Evolutionary conservation across 1,284 basidiomycete species (phyloP).

Genomic region (Pseudozyma flocculosa): DNA sequence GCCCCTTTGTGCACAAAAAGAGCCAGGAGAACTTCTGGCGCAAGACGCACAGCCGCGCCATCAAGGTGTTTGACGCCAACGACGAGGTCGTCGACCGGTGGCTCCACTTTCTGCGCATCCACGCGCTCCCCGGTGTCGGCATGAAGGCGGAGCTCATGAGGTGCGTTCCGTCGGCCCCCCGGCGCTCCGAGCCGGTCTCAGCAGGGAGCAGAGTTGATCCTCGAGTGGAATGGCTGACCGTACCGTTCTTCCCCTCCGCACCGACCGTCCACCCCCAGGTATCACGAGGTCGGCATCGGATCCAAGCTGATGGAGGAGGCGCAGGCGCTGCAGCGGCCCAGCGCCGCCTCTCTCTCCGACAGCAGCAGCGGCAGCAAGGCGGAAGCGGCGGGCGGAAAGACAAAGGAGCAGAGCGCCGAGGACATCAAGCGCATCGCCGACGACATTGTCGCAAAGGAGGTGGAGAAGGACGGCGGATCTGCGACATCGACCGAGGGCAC

Average conservation of each 20-base stretch:
- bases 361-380: neutral
- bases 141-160: conserved; percentile 76
- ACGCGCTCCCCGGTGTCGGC: conserved; percentile 81
- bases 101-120: conserved; percentile 75
- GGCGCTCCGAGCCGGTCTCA: no score
- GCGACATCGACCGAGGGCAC: neutral
- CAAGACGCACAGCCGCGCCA: conserved; percentile 74
- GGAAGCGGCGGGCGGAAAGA: neutral
- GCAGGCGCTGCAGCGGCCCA: conserved; percentile 16
- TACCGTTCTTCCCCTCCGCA: neutral
- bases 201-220: no score
- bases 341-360: neutral
- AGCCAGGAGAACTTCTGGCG: conserved; percentile 93
- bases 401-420: conserved; percentile 9
- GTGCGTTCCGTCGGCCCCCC: conserved; percentile 1
- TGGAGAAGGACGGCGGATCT: conserved; percentile 21
- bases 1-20: conserved; percentile 92
- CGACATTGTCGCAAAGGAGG: conserved; percentile 30
- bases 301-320: conserved; percentile 31
- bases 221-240: neutral
- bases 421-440: conserved; percentile 30
- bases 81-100: conserved; percentile 76
- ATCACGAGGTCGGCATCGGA: conserved; percentile 22
- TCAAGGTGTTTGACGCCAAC: conserved; percentile 90
- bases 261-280: neutral